Base-by-base conservation (phyloP, 177 flowering plant species). In the Vitis hybrid region DNA sequence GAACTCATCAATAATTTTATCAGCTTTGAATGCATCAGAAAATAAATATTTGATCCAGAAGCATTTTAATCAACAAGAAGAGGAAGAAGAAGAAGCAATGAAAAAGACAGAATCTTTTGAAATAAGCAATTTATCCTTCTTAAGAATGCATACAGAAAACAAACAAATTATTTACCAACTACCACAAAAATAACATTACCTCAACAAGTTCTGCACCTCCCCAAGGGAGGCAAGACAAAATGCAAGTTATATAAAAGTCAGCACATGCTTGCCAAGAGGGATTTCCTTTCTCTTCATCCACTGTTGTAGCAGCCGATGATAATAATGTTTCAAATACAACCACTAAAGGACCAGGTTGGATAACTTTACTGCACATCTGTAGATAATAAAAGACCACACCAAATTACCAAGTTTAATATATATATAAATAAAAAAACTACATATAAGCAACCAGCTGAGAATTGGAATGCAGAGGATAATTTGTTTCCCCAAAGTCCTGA, bases 201-300 rank as follows among this genome's bases (percentile, higher is more conserved):
- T 95, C 99, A 73, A 74, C 45, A 48, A 96, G 85, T 77, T 96
- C 99, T 29, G 88, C 87, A 16, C 96, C 99, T 59, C 98, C 99
- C 98, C 97, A 96, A 10, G 99, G 99, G 49, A 96, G 97, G 74
- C 97, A 89, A 5, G 98, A 87, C 60, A 96, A 79, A 57, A 96
- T 88, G 79, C 99, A 94, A 58, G 82, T 80, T 13, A 96, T 81
- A 59, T 93, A 96, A 71, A 96, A 96, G 83, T 96, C 99, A 66
- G 96, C 99, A 62, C 90, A 78, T 61, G 99, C 85, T 85, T 93
- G 99, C 98, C 99, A 96, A 55, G 88, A 81, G 14, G 98, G 98
- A 80, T 90, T 96, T 73, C 98, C 99, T 76, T 80, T 89, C 73
- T 94, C 99, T 71, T 96, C 99, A 81, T 96, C 99, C 66, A 94